Evolutionary conservation across 768 basidiomycete species (phyloP).

Genomic region (Pleurotus citrinopileatus): DNA sequence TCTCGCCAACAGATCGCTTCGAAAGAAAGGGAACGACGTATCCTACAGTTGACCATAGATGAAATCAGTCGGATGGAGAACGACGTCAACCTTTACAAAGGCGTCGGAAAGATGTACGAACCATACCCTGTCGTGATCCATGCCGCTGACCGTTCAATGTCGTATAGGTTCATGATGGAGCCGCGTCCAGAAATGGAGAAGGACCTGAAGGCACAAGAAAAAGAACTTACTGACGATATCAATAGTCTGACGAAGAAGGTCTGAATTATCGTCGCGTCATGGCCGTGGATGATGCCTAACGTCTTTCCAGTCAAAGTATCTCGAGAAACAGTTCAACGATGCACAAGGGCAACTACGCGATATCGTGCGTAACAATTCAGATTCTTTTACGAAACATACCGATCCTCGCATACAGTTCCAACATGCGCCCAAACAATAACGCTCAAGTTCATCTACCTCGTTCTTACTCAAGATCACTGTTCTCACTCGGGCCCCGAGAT

Average conservation of each 20-base stretch:
- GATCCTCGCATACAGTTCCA: constrained; percentile 30
- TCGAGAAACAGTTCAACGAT: constrained; percentile 92
- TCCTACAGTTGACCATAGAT: constrained; percentile 84
- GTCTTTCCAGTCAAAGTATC: constrained; percentile 67
- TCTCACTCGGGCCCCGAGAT: too few relatives aligned
- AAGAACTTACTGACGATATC: constrained; percentile 82
- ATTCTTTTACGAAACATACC: not conserved
- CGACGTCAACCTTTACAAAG: constrained; percentile 85
- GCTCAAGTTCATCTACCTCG: not conserved
- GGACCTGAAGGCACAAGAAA: constrained; percentile 74
- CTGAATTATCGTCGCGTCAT: constrained; percentile 9
- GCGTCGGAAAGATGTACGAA: constrained; percentile 89
- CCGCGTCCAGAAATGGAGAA: constrained; percentile 78
- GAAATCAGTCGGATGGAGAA: constrained; percentile 73
- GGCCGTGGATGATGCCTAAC: not conserved
- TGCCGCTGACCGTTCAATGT: not conserved
- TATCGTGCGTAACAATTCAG: constrained; percentile 51
- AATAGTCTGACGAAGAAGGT: constrained; percentile 85
- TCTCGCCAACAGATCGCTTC: constrained; percentile 71
- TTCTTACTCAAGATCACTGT: too few relatives aligned
- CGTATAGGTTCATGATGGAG: constrained; percentile 82
- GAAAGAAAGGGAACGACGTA: constrained; percentile 88
- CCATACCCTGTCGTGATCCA: not conserved
- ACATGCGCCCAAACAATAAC: constrained; percentile 29
- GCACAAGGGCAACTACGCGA: constrained; percentile 85